These are phyloP conservation scores for Saccharomycopsis guyanensis DNA, from an alignment of 805 yeast genomes.

Conservation along the genomic window DNA sequence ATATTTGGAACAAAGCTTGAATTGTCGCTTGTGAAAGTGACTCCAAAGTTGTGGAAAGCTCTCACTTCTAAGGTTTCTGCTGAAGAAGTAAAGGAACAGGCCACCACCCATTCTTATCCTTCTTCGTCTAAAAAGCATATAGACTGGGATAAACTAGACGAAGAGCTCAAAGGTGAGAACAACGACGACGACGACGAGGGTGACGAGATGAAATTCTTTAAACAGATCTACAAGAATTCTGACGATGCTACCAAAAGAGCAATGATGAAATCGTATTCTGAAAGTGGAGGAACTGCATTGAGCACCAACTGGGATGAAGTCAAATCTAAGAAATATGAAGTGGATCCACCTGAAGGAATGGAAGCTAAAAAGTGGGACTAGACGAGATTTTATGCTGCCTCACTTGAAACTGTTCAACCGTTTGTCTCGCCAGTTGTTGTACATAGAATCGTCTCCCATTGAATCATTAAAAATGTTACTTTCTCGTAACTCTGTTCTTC, in stretches of 20 bases:
- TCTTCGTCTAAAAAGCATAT: slow-evolving; percentile 51
- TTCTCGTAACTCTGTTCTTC: neutral
- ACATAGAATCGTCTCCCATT: slow-evolving; percentile 13
- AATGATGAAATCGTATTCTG: slow-evolving; percentile 94
- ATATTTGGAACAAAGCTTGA: slow-evolving; percentile 74
- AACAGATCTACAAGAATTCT: slow-evolving; percentile 63
- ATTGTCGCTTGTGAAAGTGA: slow-evolving; percentile 45
- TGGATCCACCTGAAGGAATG: slow-evolving; percentile 71
- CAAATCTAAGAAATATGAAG: slow-evolving; percentile 50
- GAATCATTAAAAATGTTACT: slow-evolving; percentile 9
- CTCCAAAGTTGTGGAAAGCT: slow-evolving; percentile 44
- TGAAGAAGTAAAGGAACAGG: slow-evolving; percentile 23
- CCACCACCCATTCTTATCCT: slow-evolving; percentile 38
- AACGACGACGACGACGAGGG: slow-evolving; percentile 39
- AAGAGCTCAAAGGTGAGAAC: slow-evolving; percentile 39
- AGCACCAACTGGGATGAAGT: slow-evolving; percentile 95
- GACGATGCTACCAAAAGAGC: slow-evolving; percentile 87
- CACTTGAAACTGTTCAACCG: slow-evolving; percentile 4
- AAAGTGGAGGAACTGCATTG: slow-evolving; percentile 87
- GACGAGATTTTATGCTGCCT: neutral
- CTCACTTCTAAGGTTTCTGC: slow-evolving; percentile 27
- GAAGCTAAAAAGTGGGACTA: slow-evolving; percentile 44
- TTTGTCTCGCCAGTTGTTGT: slow-evolving; percentile 7
- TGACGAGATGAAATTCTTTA: slow-evolving; percentile 59
- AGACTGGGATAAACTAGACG: slow-evolving; percentile 62